Base-by-base conservation (phyloP, 192 early-diverging fungal genomes). In the Lobulomyces angularis region DNA sequence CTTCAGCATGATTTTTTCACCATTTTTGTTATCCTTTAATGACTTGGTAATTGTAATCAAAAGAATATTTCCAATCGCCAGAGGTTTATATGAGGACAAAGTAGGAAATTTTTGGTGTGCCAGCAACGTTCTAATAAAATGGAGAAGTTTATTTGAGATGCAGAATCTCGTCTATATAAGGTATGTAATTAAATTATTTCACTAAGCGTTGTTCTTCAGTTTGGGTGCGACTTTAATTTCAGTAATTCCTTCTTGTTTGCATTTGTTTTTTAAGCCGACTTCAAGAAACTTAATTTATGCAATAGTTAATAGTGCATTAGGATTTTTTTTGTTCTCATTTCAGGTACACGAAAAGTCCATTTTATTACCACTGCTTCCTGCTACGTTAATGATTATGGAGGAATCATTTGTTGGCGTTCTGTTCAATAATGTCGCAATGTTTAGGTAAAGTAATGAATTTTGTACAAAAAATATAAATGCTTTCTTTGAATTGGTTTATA, bases 51-150 rank as follows among this genome's bases (percentile, higher is more conserved):
- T 93, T 58, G 80, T 93, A 0, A 47, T 90, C 3, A 50, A 66
- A 29, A 74, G 94, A 8, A 71, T 98, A 1, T 98, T 98, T 37
- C 94, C 94, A 0, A 76, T 98, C 5, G 74, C 79, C 9, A 77
- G 94, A 21, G 94, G 94, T 0, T 59, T 98, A 11, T 98, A 90
- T 57, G 91, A 98, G 55, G 94, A 98, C 65, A 98, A 98, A 56
- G 94, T 98, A 1, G 90, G 88, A 28, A 98, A 94, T 49, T 50
- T 98, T 5, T 98, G 94, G 94, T 98, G 94, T 51, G 84, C 90
- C 0, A 29, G 89, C 2, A 91, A 81, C 34, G 71, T 93, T 2
- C 61, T 76, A 7, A 50, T 98, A 45, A 95, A 95, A 46, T 46
- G 93, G 34, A 80, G 84, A 7, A 58, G 71, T 4, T 44, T 84